Percentiles rank a stretch among this genome's conserved stretches.
Conservation (phyloP, 208 protist genomes). For the Trypanosoma scelopori region DNA sequence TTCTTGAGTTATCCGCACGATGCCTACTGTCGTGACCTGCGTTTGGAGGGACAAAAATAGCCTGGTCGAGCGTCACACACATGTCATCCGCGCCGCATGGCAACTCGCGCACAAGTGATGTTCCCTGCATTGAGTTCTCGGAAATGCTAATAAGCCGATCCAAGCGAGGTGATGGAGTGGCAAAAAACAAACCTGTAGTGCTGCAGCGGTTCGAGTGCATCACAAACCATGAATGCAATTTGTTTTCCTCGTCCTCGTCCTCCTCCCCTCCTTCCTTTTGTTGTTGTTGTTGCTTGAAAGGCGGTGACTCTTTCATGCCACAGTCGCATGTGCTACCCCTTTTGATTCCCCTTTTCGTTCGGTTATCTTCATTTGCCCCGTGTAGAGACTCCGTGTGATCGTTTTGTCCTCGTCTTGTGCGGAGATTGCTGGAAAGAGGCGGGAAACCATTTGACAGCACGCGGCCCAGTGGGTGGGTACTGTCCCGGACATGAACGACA, state of each 20-base stretch:
- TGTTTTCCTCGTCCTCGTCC: slow-evolving; percentile 26
- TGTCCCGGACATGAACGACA: not conserved
- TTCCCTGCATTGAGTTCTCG: not conserved
- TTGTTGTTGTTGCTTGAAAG: not conserved
- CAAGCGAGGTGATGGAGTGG: not conserved
- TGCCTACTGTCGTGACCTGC: slow-evolving; percentile 38
- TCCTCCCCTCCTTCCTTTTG: slow-evolving; percentile 4
- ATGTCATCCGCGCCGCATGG: slow-evolving; percentile 12
- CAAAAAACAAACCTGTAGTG: slow-evolving; percentile 24
- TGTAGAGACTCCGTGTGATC: too few species aligned
- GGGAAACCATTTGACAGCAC: not conserved
- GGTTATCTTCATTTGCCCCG: too few species aligned
- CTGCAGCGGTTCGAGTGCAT: slow-evolving; percentile 63
- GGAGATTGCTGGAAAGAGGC: not conserved
- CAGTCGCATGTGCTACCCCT: too few species aligned
- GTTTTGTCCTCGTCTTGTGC: not conserved
- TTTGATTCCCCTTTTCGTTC: too few species aligned
- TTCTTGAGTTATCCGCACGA: not conserved
- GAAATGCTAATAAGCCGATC: slow-evolving; percentile 12
- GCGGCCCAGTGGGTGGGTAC: not conserved
- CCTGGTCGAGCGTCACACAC: slow-evolving; percentile 41
- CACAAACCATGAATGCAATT: slow-evolving; percentile 32
- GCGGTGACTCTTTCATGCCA: too few species aligned
- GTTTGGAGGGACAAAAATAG: slow-evolving; percentile 43
- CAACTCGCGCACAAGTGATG: not conserved